Percentiles rank a stretch among this genome's conserved stretches.
phyloP scores from a whole-genome alignment of 768 basidiomycete species.

The Leccinum uliginosum region DNA sequence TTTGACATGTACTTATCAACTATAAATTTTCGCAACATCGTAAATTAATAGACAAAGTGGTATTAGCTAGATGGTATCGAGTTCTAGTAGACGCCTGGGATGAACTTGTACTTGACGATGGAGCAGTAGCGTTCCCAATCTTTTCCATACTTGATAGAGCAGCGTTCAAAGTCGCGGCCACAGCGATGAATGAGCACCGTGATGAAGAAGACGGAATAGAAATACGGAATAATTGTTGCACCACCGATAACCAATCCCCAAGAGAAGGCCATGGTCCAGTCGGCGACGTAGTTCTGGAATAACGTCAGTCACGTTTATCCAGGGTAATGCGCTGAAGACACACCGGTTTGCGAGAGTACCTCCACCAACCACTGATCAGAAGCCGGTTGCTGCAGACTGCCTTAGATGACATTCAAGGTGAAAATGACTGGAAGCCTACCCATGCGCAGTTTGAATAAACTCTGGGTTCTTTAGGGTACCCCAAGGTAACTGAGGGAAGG shows the following conservation, averaged over 20 bases:
- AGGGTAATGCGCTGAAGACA: slow-evolving; percentile 20
- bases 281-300: slow-evolving; percentile 84
- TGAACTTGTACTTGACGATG: slow-evolving; percentile 87
- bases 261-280: slow-evolving; percentile 80
- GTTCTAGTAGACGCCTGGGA: slow-evolving; percentile 75
- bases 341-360: slow-evolving; percentile 88
- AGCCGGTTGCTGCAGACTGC: slow-evolving; percentile 69
- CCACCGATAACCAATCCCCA: slow-evolving; percentile 81
- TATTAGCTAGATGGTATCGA: slow-evolving; percentile 13
- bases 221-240: slow-evolving; percentile 85
- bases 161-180: slow-evolving; percentile 93
- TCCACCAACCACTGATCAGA: slow-evolving; percentile 92
- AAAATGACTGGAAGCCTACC: slow-evolving; percentile 40
- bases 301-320: background rate
- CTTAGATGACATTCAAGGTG: slow-evolving; percentile 5
- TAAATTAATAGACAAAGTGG: background rate
- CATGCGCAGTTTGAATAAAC: slow-evolving; percentile 91
- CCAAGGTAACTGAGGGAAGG: slow-evolving; percentile 92
- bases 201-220: slow-evolving; percentile 96
- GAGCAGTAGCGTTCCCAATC: slow-evolving; percentile 91
- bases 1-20: slow-evolving; percentile 9
- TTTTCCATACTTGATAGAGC: slow-evolving; percentile 87
- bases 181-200: slow-evolving; percentile 88
- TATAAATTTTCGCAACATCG: background rate
- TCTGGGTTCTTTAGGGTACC: slow-evolving; percentile 80